These are phyloP conservation scores for Agapanthus africanus DNA, from an alignment of 106 monocot genomes.

Conservation along the genomic window DNA sequence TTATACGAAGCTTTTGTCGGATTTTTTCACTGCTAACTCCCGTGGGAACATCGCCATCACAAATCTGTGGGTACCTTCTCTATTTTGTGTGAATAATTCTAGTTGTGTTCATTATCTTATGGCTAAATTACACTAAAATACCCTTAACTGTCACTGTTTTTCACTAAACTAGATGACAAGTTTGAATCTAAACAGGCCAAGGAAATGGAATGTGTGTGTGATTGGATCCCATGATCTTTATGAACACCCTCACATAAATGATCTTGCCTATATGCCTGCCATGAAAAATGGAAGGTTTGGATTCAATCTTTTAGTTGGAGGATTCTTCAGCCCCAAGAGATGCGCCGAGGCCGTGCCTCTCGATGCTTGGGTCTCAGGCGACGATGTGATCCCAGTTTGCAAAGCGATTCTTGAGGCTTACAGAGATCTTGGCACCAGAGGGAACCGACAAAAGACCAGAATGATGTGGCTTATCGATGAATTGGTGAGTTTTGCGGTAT, in stretches of 20 bases:
- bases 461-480: slow-evolving; percentile 99
- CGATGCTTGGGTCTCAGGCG: slow-evolving; percentile 75
- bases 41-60: slow-evolving; percentile 64
- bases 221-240: slow-evolving; percentile 89
- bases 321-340: slow-evolving; percentile 94
- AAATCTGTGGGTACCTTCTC: slow-evolving; percentile 43
- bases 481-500: slow-evolving; percentile 58
- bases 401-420: slow-evolving; percentile 74
- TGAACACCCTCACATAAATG: slow-evolving; percentile 98
- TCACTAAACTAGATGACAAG: not conserved
- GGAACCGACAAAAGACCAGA: slow-evolving; percentile 88
- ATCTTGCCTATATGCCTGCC: slow-evolving; percentile 94
- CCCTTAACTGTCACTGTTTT: too few species aligned
- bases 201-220: slow-evolving; percentile 97
- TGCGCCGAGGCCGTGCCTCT: slow-evolving; percentile 88
- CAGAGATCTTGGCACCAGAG: slow-evolving; percentile 80
- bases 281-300: slow-evolving; percentile 68
- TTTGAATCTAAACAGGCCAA: slow-evolving; percentile 40
- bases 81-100: not conserved
- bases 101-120: too few species aligned
- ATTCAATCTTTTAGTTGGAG: slow-evolving; percentile 89
- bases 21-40: slow-evolving; percentile 58
- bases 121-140: too few species aligned
- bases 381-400: slow-evolving; percentile 64
- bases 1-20: slow-evolving; percentile 56